These are phyloP conservation scores for Primulina tabacum DNA, from an alignment of 257 asterid genomes.

Conservation along the genomic window DNA sequence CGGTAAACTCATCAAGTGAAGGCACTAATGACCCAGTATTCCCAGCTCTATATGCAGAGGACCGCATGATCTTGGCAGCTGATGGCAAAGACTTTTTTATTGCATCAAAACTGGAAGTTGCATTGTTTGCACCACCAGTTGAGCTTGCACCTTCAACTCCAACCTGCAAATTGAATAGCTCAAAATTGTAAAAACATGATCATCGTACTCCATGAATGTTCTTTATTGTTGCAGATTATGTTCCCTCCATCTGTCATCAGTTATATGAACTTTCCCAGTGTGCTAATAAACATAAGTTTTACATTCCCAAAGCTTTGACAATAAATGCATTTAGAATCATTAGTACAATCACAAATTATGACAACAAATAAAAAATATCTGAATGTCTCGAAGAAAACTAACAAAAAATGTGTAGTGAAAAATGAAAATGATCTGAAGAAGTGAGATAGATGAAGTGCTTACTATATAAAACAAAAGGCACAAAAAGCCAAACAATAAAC, in stretches of 20 bases:
- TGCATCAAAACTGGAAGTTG: slow-evolving; percentile 41
- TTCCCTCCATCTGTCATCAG: slow-evolving; percentile 25
- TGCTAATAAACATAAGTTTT: slow-evolving; percentile 2
- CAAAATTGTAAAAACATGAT: slow-evolving; percentile 36
- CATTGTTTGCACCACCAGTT: slow-evolving; percentile 44
- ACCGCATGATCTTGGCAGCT: slow-evolving; percentile 44
- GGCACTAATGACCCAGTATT: slow-evolving; percentile 57
- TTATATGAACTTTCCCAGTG: slow-evolving; percentile 3
- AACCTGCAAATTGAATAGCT: slow-evolving; percentile 50
- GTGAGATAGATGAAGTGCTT: slow-evolving; percentile 7
- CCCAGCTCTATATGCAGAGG: slow-evolving; percentile 55
- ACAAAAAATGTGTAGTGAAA: neutral
- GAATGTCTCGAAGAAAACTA: slow-evolving; percentile 10
- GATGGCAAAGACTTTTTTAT: slow-evolving; percentile 43
- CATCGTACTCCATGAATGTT: slow-evolving; percentile 22
- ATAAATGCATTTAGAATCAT: slow-evolving; percentile 20
- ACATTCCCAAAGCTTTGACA: neutral
- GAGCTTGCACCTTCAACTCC: slow-evolving; percentile 61
- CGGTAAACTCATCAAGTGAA: slow-evolving; percentile 48
- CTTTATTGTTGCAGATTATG: slow-evolving; percentile 13
- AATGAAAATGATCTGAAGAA: neutral
- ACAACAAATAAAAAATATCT: slow-evolving; percentile 9
- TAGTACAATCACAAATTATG: slow-evolving; percentile 1
- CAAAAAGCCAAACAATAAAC: neutral
- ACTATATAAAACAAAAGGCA: neutral